Evolutionary conservation across 345 rosid genomes (phyloP).

Genomic region (Linum tenue): DNA sequence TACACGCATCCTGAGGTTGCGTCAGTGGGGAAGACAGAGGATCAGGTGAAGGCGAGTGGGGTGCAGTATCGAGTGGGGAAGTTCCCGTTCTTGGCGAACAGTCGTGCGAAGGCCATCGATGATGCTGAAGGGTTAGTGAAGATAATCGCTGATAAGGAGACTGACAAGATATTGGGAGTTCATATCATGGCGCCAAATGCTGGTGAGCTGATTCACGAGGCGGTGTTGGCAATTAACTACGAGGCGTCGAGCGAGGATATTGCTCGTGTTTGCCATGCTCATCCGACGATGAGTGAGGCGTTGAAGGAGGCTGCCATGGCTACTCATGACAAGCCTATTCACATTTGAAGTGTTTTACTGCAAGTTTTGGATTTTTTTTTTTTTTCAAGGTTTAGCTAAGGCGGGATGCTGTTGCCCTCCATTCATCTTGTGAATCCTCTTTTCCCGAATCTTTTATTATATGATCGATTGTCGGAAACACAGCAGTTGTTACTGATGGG

Average conservation of each 20-base stretch:
- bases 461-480: too few relatives aligned
- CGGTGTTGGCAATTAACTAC: constrained; percentile 72
- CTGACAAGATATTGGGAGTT: constrained; percentile 89
- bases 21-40: constrained; percentile 94
- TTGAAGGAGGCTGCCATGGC: constrained; percentile 99
- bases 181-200: constrained; percentile 96
- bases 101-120: constrained; percentile 98
- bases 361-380: background rate
- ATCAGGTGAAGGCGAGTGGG: constrained; percentile 82
- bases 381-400: background rate
- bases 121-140: constrained; percentile 83
- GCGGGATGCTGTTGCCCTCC: background rate
- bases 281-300: constrained; percentile 99
- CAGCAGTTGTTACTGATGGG: too few relatives aligned
- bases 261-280: constrained; percentile 96
- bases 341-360: constrained; percentile 32
- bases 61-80: constrained; percentile 75
- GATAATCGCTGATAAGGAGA: constrained; percentile 92
- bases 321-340: constrained; percentile 97
- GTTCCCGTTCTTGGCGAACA: constrained; percentile 95
- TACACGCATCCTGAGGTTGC: constrained; percentile 99
- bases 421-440: too few relatives aligned
- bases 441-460: too few relatives aligned
- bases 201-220: constrained; percentile 97
- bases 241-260: constrained; percentile 94